A percentile compares a stretch with the other conserved stretches of the same genome.
Evolutionary conservation across 306 rosid species (phyloP).

Genomic region (Aeschynomene evenia): DNA sequence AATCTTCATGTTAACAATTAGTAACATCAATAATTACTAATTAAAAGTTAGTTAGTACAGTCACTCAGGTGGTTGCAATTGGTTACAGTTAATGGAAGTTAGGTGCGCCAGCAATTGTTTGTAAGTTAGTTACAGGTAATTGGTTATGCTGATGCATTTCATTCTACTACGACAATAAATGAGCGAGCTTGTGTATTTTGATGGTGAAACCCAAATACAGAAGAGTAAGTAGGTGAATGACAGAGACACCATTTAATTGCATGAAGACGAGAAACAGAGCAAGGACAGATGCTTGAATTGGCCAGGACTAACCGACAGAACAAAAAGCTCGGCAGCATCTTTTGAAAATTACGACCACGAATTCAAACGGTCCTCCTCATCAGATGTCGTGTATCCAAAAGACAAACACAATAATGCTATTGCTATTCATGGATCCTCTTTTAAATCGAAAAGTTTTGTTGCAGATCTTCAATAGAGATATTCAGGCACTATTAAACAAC

Average conservation of each 20-base stretch:
- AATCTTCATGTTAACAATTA: too few relatives aligned
- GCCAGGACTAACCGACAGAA: neutral
- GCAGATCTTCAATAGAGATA: too few relatives aligned
- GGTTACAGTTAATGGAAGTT: too few relatives aligned
- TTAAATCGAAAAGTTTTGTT: neutral
- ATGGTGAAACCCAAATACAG: neutral
- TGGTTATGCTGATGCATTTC: too few relatives aligned
- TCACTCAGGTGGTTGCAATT: too few relatives aligned
- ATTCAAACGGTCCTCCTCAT: neutral
- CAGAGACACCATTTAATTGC: neutral
- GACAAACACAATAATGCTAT: neutral
- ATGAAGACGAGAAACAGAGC: neutral
- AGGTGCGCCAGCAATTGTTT: too few relatives aligned
- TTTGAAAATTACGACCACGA: neutral
- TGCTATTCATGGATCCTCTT: neutral
- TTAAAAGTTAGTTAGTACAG: too few relatives aligned
- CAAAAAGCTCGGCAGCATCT: neutral
- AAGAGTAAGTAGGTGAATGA: neutral
- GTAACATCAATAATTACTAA: too few relatives aligned
- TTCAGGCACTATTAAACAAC: neutral
- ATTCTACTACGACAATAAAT: neutral
- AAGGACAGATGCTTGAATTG: neutral
- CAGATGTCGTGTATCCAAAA: neutral
- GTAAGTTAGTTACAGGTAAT: too few relatives aligned
- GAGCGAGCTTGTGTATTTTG: neutral